A percentile compares a stretch with the other conserved stretches of the same genome.
These are phyloP conservation scores for Baudoinia panamericana DNA, from an alignment of 495 filamentous ascomycete genomes.

Conservation along the genomic window DNA sequence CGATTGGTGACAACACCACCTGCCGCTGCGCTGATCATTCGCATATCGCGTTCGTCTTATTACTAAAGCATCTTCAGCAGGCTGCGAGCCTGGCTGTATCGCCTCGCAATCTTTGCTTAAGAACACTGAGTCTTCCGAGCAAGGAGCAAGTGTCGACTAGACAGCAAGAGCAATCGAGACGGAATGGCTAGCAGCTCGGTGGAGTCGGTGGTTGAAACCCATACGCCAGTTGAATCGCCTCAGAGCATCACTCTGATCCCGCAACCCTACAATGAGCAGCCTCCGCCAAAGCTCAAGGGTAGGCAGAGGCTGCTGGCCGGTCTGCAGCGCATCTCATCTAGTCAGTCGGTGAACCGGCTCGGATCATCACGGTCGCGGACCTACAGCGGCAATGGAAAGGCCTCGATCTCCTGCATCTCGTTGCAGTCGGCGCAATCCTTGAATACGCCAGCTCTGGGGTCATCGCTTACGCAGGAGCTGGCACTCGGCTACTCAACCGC, in stretches of 20 bases:
- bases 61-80: too few species aligned
- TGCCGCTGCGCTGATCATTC: too few species aligned
- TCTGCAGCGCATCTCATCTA: constrained; percentile 81
- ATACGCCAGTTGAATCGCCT: constrained; percentile 1
- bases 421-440: constrained; percentile 45
- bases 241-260: constrained; percentile 2
- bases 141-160: too few species aligned
- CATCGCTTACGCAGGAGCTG: constrained; percentile 47
- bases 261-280: constrained; percentile 17
- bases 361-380: constrained; percentile 43
- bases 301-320: constrained; percentile 62
- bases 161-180: too few species aligned
- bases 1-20: too few species aligned
- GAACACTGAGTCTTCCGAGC: too few species aligned
- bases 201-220: constrained; percentile 2
- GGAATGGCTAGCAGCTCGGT: background rate
- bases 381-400: constrained; percentile 53
- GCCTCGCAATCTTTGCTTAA: too few species aligned
- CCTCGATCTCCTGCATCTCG: constrained; percentile 78
- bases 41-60: too few species aligned
- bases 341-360: constrained; percentile 55
- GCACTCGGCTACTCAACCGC: constrained; percentile 52
- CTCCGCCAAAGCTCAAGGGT: constrained; percentile 48
- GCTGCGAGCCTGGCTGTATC: too few species aligned
- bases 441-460: constrained; percentile 36